A percentile compares a stretch with the other conserved stretches of the same genome.
Evolutionary conservation across 495 filamentous ascomycete species (phyloP).

Genomic region (Penicillium waksmanii): DNA sequence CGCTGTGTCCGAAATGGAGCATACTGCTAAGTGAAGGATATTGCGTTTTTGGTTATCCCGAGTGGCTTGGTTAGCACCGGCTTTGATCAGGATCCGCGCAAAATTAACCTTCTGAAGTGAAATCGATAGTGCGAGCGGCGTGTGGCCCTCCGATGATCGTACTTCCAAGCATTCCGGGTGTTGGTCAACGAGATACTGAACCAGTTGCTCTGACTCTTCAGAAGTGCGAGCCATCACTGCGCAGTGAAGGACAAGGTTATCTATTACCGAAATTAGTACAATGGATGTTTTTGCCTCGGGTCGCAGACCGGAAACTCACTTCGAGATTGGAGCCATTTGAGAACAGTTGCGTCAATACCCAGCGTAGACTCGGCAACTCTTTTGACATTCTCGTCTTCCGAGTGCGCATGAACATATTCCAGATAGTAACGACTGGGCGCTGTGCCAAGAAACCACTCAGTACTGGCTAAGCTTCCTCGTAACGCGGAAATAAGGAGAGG

Average conservation of each 20-base stretch:
- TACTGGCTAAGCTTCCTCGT: slow-evolving; percentile 58
- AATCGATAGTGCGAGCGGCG: slow-evolving; percentile 65
- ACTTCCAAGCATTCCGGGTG: slow-evolving; percentile 61
- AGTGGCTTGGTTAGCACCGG: slow-evolving; percentile 65
- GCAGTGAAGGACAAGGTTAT: slow-evolving; percentile 66
- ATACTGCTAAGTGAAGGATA: slow-evolving; percentile 56
- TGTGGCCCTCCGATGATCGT: slow-evolving; percentile 57
- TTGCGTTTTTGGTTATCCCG: slow-evolving; percentile 59
- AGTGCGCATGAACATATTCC: slow-evolving; percentile 62
- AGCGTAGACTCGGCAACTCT: slow-evolving; percentile 54
- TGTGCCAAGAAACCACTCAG: slow-evolving; percentile 73
- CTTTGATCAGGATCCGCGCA: slow-evolving; percentile 61
- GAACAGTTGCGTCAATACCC: slow-evolving; percentile 62
- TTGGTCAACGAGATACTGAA: slow-evolving; percentile 63
- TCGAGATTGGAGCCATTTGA: slow-evolving; percentile 61
- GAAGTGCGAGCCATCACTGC: slow-evolving; percentile 55
- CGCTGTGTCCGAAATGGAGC: slow-evolving; percentile 28
- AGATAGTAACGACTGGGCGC: slow-evolving; percentile 63
- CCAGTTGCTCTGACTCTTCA: slow-evolving; percentile 50
- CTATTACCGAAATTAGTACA: slow-evolving; percentile 33
- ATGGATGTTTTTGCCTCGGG: neutral
- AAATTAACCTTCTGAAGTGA: slow-evolving; percentile 50
- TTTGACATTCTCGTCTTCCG: slow-evolving; percentile 57
- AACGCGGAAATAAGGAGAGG: slow-evolving; percentile 63
- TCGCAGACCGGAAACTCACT: slow-evolving; percentile 33